Percentiles rank a stretch among this genome's conserved stretches.
phyloP scores from a whole-genome alignment of 768 basidiomycete species.

The Exsudoporus frostii region DNA sequence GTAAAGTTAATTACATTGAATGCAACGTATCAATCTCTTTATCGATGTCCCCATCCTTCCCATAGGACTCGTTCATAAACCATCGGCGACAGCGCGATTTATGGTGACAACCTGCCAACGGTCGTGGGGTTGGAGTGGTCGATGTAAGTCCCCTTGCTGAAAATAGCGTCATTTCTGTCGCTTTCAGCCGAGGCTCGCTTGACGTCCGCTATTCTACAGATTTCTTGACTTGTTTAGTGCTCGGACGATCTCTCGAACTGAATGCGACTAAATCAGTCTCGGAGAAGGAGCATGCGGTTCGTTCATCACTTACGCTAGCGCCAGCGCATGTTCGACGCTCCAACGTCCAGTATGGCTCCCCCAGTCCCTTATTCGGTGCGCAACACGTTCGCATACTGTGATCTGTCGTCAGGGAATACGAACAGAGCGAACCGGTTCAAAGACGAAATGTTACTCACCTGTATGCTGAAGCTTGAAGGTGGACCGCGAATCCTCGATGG shows the following conservation, averaged over 20 bases:
- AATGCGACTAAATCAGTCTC: not conserved
- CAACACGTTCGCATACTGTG: not conserved
- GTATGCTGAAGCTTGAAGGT: not conserved
- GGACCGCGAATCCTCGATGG: not conserved
- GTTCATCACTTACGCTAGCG: not conserved
- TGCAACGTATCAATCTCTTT: not conserved
- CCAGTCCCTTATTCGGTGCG: not conserved
- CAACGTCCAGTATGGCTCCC: not conserved
- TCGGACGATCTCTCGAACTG: not conserved
- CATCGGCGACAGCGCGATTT: too few species aligned
- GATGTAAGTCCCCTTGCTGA: not conserved
- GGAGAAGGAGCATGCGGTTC: not conserved
- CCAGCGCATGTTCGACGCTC: not conserved
- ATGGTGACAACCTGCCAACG: not conserved
- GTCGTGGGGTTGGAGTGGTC: not conserved
- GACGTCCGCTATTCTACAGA: not conserved
- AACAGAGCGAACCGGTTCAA: not conserved
- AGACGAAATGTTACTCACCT: slow-evolving; percentile 2
- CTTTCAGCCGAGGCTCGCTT: not conserved
- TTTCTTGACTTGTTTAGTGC: not conserved
- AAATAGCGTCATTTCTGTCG: too few species aligned
- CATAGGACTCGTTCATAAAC: not conserved
- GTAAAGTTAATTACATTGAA: not conserved
- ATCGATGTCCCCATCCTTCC: not conserved
- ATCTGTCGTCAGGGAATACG: not conserved